phyloP scores from a whole-genome alignment of 805 yeast species.

The Hanseniaspora valbyensis region DNA sequence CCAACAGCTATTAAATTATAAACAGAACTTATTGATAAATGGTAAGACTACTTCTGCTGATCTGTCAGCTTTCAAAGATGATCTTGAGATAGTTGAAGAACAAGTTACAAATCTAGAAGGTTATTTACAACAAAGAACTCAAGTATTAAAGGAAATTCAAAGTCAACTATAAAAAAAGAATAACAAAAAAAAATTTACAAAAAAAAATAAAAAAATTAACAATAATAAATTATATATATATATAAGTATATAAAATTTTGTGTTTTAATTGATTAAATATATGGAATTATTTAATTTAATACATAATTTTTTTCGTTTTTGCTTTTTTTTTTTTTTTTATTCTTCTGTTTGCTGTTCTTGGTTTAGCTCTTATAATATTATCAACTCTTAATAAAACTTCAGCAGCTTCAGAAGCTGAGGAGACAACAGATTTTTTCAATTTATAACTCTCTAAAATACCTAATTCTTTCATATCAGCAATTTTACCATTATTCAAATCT shows the following conservation, averaged over 20 bases:
- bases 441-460: slow-evolving; percentile 91
- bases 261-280: too few relatives aligned
- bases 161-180: slow-evolving; percentile 31
- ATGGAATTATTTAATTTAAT: too few relatives aligned
- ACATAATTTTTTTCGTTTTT: too few relatives aligned
- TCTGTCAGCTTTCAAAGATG: slow-evolving; percentile 45
- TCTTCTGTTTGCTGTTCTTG: slow-evolving; percentile 86
- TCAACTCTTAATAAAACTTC: slow-evolving; percentile 92
- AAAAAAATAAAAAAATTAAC: too few relatives aligned
- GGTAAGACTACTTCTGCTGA: slow-evolving; percentile 23
- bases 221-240: too few relatives aligned
- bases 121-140: slow-evolving; percentile 49
- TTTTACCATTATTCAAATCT: slow-evolving; percentile 69
- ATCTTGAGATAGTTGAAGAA: slow-evolving; percentile 57
- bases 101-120: slow-evolving; percentile 67
- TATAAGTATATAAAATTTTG: too few relatives aligned
- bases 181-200: too few relatives aligned
- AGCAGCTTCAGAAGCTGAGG: slow-evolving; percentile 96
- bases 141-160: slow-evolving; percentile 44
- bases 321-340: neutral
- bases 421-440: slow-evolving; percentile 84
- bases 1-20: slow-evolving; percentile 72
- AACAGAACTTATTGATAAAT: slow-evolving; percentile 46
- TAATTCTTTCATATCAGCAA: slow-evolving; percentile 87
- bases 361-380: slow-evolving; percentile 91